Conservation (phyloP, 2,329 filamentous ascomycete genomes). For the Colletotrichum ledebouriae region DNA sequence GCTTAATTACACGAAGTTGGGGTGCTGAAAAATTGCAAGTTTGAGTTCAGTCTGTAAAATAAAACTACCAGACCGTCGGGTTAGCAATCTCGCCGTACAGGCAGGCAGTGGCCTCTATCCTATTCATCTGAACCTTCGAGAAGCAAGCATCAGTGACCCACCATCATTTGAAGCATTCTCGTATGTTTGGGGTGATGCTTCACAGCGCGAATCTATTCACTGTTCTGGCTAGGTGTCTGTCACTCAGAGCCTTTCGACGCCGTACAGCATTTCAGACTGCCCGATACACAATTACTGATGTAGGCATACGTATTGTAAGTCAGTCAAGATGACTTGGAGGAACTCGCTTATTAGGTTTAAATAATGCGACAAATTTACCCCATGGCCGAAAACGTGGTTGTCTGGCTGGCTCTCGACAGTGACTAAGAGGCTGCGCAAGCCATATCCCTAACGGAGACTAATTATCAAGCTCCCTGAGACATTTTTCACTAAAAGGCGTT, state of each 20-base stretch:
- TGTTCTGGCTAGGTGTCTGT: constrained; percentile 1
- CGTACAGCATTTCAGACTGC: constrained; percentile 39
- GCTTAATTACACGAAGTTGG: no score
- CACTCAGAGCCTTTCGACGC: constrained; percentile 43
- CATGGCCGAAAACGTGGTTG: constrained; percentile 23
- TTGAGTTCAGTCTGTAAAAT: neutral
- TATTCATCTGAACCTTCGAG: neutral
- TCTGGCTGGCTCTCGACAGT: constrained; percentile 39
- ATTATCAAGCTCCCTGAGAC: constrained; percentile 9
- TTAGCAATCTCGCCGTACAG: constrained; percentile 8
- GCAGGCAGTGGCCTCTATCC: neutral
- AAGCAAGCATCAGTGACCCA: constrained; percentile 2
- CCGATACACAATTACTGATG: constrained; percentile 1
- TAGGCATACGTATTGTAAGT: constrained; percentile 45
- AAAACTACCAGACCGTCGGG: neutral
- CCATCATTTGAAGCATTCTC: constrained; percentile 9
- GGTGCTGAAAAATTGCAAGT: no score
- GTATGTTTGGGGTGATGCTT: constrained; percentile 17
- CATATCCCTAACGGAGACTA: neutral
- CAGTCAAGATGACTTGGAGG: constrained; percentile 40
- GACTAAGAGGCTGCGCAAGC: neutral
- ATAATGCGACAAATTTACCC: constrained; percentile 43
- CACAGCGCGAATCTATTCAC: neutral
- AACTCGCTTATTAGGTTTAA: constrained; percentile 41
- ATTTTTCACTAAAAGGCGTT: neutral